A percentile compares a stretch with the other conserved stretches of the same genome.
These are phyloP conservation scores for Zoysia japonica DNA, from an alignment of 176 grass and related monocot species.

Conservation along the genomic window DNA sequence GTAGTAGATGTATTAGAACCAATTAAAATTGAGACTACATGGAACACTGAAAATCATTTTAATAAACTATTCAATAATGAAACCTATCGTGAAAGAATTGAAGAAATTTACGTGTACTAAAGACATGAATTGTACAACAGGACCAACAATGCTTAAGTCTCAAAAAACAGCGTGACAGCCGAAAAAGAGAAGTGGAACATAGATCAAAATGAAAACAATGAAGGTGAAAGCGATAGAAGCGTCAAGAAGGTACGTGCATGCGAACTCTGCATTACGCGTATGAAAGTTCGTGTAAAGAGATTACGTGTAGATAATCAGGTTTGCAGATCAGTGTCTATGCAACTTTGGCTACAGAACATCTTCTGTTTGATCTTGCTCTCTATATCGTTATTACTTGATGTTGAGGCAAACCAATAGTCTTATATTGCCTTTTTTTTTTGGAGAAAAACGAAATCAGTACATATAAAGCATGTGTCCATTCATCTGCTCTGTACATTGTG, in stretches of 20 bases:
- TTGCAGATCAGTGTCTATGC: constrained; percentile 32
- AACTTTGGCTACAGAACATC: constrained; percentile 52
- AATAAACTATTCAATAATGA: no score
- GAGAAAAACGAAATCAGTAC: constrained; percentile 18
- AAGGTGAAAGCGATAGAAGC: constrained; percentile 74
- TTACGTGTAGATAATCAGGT: constrained; percentile 46
- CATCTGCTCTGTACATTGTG: not conserved
- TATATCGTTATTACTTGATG: constrained; percentile 37
- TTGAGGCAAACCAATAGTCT: constrained; percentile 13
- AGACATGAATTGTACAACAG: not conserved
- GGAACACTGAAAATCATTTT: no score
- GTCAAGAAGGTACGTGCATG: constrained; percentile 81
- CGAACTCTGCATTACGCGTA: constrained; percentile 64
- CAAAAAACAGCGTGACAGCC: not conserved
- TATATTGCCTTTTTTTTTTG: constrained; percentile 7
- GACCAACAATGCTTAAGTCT: constrained; percentile 50
- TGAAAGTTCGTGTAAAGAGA: constrained; percentile 30
- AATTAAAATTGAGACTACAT: no score
- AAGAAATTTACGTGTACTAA: no score
- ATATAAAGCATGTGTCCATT: not conserved
- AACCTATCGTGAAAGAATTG: no score
- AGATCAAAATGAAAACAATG: constrained; percentile 40
- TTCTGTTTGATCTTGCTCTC: constrained; percentile 39
- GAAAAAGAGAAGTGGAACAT: constrained; percentile 62
- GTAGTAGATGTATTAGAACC: no score